A percentile compares a stretch with the other conserved stretches of the same genome.
Evolutionary conservation across 305 asterid species (phyloP).

Genomic region (Fraxinus xanthoxyloides): DNA sequence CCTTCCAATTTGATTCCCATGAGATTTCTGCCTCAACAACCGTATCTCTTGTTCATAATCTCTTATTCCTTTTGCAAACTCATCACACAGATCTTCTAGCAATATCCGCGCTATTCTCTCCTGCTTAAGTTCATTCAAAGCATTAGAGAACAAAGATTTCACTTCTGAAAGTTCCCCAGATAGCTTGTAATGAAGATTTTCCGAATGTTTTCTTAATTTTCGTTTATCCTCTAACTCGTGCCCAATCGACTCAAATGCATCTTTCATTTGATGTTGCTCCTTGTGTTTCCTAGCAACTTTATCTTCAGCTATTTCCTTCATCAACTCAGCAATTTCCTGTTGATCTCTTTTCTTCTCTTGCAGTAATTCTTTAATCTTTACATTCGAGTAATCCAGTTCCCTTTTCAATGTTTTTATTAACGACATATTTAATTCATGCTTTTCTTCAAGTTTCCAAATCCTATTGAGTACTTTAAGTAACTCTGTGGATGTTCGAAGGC

Average conservation of each 20-base stretch:
- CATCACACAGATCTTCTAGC: slow-evolving; percentile 85
- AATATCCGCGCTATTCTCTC: slow-evolving; percentile 59
- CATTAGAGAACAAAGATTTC: slow-evolving; percentile 44
- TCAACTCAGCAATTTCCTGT: slow-evolving; percentile 40
- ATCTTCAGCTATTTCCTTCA: slow-evolving; percentile 39
- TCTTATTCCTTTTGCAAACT: slow-evolving; percentile 74
- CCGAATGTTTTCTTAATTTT: slow-evolving; percentile 53
- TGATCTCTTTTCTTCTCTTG: slow-evolving; percentile 53
- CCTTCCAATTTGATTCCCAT: slow-evolving; percentile 31
- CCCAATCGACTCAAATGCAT: slow-evolving; percentile 33
- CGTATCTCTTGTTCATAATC: slow-evolving; percentile 63
- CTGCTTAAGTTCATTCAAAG: slow-evolving; percentile 51
- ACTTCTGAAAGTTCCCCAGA: slow-evolving; percentile 54
- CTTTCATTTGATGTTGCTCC: slow-evolving; percentile 40
- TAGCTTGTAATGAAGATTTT: slow-evolving; percentile 47
- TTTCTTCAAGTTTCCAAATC: slow-evolving; percentile 93
- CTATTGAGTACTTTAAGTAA: slow-evolving; percentile 71
- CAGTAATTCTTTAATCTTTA: slow-evolving; percentile 43
- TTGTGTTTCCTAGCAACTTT: slow-evolving; percentile 36
- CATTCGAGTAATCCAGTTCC: slow-evolving; percentile 55
- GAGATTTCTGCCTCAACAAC: slow-evolving; percentile 40
- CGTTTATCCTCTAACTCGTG: slow-evolving; percentile 54
- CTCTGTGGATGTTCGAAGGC: slow-evolving; percentile 75
- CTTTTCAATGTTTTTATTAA: slow-evolving; percentile 55
- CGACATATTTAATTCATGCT: slow-evolving; percentile 59